Evolutionary conservation across 2,329 filamentous ascomycete species (phyloP).

Genomic region (Tolypocladium ovalisporum): DNA sequence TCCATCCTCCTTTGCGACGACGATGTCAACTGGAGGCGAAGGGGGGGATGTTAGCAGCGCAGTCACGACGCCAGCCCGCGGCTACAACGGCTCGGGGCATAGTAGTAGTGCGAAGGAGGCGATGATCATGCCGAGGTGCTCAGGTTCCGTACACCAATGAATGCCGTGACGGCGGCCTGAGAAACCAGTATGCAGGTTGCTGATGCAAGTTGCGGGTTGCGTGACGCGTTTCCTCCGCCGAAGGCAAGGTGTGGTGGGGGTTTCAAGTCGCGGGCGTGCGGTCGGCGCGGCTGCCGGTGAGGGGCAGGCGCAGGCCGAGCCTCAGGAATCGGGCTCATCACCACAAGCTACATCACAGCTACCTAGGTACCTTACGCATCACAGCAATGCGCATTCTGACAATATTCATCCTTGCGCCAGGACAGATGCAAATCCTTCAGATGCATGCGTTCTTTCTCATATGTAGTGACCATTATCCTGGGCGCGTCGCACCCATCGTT

Average conservation of each 20-base stretch:
- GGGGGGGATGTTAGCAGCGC: conserved; percentile 1
- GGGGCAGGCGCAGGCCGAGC: not conserved
- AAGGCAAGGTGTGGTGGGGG: not conserved
- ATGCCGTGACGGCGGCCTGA: not conserved
- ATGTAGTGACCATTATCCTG: too few relatives aligned
- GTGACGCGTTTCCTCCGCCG: not conserved
- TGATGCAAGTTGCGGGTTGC: not conserved
- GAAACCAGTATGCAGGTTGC: not conserved
- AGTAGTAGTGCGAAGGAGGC: not conserved
- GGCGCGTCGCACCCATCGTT: too few relatives aligned
- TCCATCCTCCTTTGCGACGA: conserved; percentile 13
- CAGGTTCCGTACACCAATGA: conserved; percentile 2
- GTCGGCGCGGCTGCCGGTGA: not conserved
- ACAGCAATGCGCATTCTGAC: too few relatives aligned
- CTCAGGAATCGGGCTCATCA: not conserved
- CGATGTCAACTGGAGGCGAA: not conserved
- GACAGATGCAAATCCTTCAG: too few relatives aligned
- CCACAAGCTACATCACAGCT: not conserved
- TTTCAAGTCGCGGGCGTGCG: not conserved
- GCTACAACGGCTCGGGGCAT: conserved; percentile 1
- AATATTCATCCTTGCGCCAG: too few relatives aligned
- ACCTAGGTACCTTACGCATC: too few relatives aligned
- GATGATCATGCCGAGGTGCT: conserved; percentile 4
- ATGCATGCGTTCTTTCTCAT: too few relatives aligned
- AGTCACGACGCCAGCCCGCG: conserved; percentile 1